A percentile compares a stretch with the other conserved stretches of the same genome.
Conservation (phyloP, 805 yeast genomes). For the Tetrapisispora nanseiensis region DNA sequence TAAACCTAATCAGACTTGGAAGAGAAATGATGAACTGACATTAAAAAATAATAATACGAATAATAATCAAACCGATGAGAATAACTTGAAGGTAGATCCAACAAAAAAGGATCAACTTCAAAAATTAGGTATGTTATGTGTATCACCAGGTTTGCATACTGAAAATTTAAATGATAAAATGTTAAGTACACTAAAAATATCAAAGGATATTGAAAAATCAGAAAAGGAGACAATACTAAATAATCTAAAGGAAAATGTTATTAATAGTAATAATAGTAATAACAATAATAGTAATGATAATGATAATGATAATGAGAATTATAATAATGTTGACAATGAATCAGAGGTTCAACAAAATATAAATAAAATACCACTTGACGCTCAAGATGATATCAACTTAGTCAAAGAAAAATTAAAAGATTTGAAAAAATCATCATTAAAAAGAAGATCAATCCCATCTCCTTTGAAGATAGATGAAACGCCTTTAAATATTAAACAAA, state of each 20-base stretch:
- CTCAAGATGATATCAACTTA: neutral
- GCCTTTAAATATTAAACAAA: neutral
- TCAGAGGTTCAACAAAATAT: neutral
- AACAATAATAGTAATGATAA: neutral
- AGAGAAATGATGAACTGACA: neutral
- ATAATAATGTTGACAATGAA: neutral
- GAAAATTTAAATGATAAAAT: conserved; percentile 18
- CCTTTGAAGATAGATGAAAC: conserved; percentile 13
- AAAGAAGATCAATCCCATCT: conserved; percentile 21
- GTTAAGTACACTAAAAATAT: conserved; percentile 17
- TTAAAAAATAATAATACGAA: neutral
- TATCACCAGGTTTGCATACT: conserved; percentile 22
- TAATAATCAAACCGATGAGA: neutral
- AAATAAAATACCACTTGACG: neutral
- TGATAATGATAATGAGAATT: neutral
- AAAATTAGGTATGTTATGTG: conserved; percentile 19
- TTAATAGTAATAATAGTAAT: neutral
- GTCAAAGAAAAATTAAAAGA: neutral
- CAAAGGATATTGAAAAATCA: conserved; percentile 18
- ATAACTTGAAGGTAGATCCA: neutral
- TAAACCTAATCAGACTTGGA: neutral
- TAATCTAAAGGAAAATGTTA: neutral
- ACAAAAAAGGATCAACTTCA: conserved; percentile 2
- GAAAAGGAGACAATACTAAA: conserved; percentile 17
- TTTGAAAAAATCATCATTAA: conserved; percentile 11